Evolutionary conservation across 2,329 filamentous ascomycete genomes (phyloP).

Genomic region (Ophiocordyceps camponoti-rufipedis): DNA sequence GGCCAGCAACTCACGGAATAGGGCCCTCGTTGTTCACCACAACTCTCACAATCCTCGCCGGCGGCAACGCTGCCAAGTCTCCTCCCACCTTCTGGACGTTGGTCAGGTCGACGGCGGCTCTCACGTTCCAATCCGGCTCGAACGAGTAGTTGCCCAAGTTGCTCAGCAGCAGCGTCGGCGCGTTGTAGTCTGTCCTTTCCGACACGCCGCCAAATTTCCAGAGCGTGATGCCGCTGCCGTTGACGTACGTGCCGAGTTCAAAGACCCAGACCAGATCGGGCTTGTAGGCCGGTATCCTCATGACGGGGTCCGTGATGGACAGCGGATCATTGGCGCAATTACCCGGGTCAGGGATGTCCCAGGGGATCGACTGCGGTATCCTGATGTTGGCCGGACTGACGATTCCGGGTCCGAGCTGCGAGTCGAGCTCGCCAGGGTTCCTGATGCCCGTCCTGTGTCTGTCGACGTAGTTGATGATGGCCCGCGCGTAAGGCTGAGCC

Average conservation of each 20-base stretch:
- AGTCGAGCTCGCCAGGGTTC: neutral
- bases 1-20: conserved; percentile 19
- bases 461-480: conserved; percentile 40
- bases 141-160: conserved; percentile 33
- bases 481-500: conserved; percentile 32
- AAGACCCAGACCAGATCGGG: conserved; percentile 25
- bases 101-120: conserved; percentile 30
- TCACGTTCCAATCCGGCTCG: conserved; percentile 34
- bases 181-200: conserved; percentile 40
- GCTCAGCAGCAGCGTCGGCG: conserved; percentile 34
- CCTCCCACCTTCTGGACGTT: conserved; percentile 38
- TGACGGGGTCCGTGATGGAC: conserved; percentile 29
- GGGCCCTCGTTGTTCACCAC: conserved; percentile 35
- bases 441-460: neutral
- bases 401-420: neutral
- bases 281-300: conserved; percentile 22
- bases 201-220: conserved; percentile 33
- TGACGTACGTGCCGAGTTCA: conserved; percentile 26
- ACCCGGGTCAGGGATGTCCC: conserved; percentile 28
- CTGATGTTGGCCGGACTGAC: conserved; percentile 4
- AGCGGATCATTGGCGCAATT: conserved; percentile 42
- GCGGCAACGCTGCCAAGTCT: conserved; percentile 27
- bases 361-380: conserved; percentile 29
- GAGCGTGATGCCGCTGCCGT: conserved; percentile 29
- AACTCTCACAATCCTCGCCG: conserved; percentile 36